A percentile compares a stretch with the other conserved stretches of the same genome.
These are phyloP conservation scores for Nakazawaea anatomiae DNA, from an alignment of 805 yeast species.

Conservation along the genomic window DNA sequence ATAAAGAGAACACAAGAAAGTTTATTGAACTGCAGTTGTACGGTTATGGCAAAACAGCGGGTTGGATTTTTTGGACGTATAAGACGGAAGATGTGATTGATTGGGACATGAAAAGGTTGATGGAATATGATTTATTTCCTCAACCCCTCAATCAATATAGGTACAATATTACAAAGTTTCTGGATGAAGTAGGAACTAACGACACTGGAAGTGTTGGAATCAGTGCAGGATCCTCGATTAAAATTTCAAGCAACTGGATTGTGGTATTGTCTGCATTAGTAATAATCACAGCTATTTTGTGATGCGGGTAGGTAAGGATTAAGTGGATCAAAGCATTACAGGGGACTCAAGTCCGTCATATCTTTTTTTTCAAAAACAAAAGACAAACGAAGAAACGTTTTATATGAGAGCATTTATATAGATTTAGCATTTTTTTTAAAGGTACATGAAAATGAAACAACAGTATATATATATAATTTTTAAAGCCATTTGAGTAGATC, in stretches of 20 bases:
- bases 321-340: neutral
- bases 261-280: neutral
- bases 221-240: neutral
- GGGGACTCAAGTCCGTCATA: neutral
- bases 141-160: conserved; percentile 46
- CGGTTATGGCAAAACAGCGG: conserved; percentile 59
- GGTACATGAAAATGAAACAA: too few species aligned
- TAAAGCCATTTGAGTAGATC: too few species aligned
- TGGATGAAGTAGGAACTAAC: neutral
- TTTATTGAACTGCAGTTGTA: conserved; percentile 89
- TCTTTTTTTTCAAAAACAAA: too few species aligned
- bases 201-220: neutral
- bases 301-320: neutral
- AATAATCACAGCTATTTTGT: neutral
- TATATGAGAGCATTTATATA: too few species aligned
- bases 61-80: conserved; percentile 95
- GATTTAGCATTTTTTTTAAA: too few species aligned
- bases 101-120: conserved; percentile 74
- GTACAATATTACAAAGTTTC: neutral
- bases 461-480: too few species aligned
- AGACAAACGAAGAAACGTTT: too few species aligned
- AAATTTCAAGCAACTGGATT: neutral
- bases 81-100: conserved; percentile 79
- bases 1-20: conserved; percentile 52
- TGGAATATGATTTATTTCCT: conserved; percentile 63